Conservation (phyloP, 1,139 yeast species). For the Saccharomyces uvarum region DNA sequence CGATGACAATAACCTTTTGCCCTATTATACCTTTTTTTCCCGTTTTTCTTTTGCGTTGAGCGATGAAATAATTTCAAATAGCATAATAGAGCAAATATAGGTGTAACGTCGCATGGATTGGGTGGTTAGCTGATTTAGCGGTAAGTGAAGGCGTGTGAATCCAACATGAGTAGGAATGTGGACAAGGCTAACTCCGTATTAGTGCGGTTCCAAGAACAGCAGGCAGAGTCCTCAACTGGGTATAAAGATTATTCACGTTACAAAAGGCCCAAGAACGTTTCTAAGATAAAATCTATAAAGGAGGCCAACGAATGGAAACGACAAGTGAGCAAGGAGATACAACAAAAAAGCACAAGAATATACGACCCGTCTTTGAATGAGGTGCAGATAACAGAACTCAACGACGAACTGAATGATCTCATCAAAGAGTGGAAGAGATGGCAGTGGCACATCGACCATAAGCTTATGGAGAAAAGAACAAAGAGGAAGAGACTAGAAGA, state of each 20-base stretch:
- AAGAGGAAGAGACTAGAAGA: constrained; percentile 50
- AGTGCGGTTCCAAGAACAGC: constrained; percentile 55
- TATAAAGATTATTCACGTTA: constrained; percentile 52
- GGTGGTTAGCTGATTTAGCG: background rate
- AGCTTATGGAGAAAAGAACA: constrained; percentile 25
- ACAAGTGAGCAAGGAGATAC: constrained; percentile 58
- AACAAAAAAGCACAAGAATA: constrained; percentile 51
- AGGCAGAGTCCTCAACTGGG: constrained; percentile 49
- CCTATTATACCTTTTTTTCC: background rate
- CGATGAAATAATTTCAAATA: background rate
- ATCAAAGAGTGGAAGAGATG: constrained; percentile 64
- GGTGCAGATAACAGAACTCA: constrained; percentile 59
- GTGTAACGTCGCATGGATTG: background rate
- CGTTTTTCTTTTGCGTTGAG: background rate
- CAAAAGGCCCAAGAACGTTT: constrained; percentile 55
- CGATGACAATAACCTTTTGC: background rate
- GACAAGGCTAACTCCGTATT: constrained; percentile 71
- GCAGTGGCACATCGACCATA: constrained; percentile 62
- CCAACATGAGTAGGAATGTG: constrained; percentile 59
- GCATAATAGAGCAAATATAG: background rate
- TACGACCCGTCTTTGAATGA: constrained; percentile 58
- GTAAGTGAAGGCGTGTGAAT: background rate
- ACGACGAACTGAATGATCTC: constrained; percentile 65
- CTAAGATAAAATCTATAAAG: constrained; percentile 45
- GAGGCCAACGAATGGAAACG: constrained; percentile 75